Evolutionary conservation across 768 basidiomycete genomes (phyloP), one percentile per base, ranked within the genome.

Genomic region (Termitomyces sp.): DNA sequence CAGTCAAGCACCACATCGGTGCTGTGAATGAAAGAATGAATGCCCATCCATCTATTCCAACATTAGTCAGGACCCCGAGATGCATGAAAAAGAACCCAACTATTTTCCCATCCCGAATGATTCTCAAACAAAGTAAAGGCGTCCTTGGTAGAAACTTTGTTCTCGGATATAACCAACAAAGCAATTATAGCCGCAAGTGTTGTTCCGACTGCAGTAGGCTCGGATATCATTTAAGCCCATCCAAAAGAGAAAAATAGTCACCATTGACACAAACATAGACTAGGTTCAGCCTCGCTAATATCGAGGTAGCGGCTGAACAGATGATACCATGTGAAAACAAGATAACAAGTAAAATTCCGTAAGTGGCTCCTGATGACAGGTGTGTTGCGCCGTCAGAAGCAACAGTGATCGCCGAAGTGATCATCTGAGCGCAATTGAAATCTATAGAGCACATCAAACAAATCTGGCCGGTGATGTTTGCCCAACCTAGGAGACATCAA

Each of bases 1-100:
- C 89, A 2, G 89, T 90, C 59, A 91, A 72, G 3, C 87, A 89
- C 88, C 88, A 90, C 89, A 90, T 90, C 0, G 88, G 86, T 1
- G 89, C 77, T 0, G 87, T 88, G 68, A 91, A 89, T 0, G 89
- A 79, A 49, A 90, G 69, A 63, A 89, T 76, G 70, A 90, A 90
- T 1, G 88, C 86, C 88, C 88, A 89, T 14, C 84, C 86, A 71
- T 80, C 88, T 89, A 65, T n/a, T 40, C 5, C 9, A 20, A 38
- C 15, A 48, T 49, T 12, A 34, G 5, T 17, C 17, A 7, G 38
- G 17, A 11, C 17, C 38, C 29, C 9, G 6, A 43, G 31, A 3
- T 43, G 8, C 31, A 43, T 32, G 42, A 11, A n/a, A 43, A 34
- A 55, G 10, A 11, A 15, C n/a, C 25, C 6, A 25, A 34, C 54